These are phyloP conservation scores for Reticulascus tulasneorum DNA, from an alignment of 2,329 filamentous ascomycete genomes.

Conservation along the genomic window DNA sequence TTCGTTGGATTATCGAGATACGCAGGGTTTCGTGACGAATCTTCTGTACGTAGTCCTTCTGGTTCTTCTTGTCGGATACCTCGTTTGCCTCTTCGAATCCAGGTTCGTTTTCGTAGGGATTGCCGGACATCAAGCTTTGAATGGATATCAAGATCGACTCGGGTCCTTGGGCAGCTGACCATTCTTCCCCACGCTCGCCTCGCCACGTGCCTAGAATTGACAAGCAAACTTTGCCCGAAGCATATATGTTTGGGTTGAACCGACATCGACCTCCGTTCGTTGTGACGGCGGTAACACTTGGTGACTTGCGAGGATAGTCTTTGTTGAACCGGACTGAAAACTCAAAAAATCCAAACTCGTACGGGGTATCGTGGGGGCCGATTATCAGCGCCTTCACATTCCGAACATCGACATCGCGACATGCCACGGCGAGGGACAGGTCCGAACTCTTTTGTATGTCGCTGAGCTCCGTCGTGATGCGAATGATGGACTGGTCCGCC, in stretches of 20 bases:
- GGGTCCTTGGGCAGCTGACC: conserved; percentile 92
- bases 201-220: conserved; percentile 85
- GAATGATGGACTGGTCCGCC: conserved; percentile 83
- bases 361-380: conserved; percentile 89
- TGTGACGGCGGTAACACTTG: conserved; percentile 64
- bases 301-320: conserved; percentile 78
- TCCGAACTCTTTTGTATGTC: conserved; percentile 81
- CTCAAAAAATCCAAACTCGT: conserved; percentile 98
- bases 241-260: conserved; percentile 97
- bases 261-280: conserved; percentile 85
- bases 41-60: conserved; percentile 77
- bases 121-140: conserved; percentile 89
- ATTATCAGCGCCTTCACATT: conserved; percentile 85
- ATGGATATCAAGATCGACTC: conserved; percentile 95
- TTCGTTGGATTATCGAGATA: conserved; percentile 77
- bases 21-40: conserved; percentile 88
- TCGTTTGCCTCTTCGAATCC: conserved; percentile 78
- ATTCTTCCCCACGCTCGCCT: conserved; percentile 85
- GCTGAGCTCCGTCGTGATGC: conserved; percentile 84
- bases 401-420: conserved; percentile 82
- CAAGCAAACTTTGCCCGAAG: conserved; percentile 87
- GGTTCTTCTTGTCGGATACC: conserved; percentile 65
- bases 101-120: conserved; percentile 95
- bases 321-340: conserved; percentile 74
- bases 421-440: conserved; percentile 83